These are phyloP conservation scores for Neonectria punicea DNA, from an alignment of 2,329 filamentous ascomycete species.

Conservation along the genomic window DNA sequence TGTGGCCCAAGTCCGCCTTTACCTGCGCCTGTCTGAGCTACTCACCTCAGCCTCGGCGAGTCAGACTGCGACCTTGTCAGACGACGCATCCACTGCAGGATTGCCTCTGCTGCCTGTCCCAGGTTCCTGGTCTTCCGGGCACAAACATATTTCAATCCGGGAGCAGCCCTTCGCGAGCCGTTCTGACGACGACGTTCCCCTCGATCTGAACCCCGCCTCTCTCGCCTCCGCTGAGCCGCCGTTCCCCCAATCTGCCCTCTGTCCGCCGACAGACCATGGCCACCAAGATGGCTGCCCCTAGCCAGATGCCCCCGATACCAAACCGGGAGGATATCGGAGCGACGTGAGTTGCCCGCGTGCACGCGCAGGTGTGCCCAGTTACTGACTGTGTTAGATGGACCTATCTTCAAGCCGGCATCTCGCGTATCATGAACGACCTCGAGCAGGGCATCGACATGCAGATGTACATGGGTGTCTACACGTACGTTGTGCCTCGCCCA, in stretches of 20 bases:
- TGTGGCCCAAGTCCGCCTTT: slow-evolving; percentile 11
- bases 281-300: slow-evolving; percentile 48
- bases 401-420: slow-evolving; percentile 88
- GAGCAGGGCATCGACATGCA: slow-evolving; percentile 94
- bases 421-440: slow-evolving; percentile 92
- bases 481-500: slow-evolving; percentile 60
- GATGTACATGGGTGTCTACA: slow-evolving; percentile 98
- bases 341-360: slow-evolving; percentile 51
- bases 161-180: slow-evolving; percentile 2
- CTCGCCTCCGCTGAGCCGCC: slow-evolving; percentile 33
- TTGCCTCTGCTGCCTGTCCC: slow-evolving; percentile 4
- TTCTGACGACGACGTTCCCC: slow-evolving; percentile 39
- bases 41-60: slow-evolving; percentile 15
- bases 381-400: slow-evolving; percentile 73
- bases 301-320: slow-evolving; percentile 66
- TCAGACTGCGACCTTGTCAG: slow-evolving; percentile 9
- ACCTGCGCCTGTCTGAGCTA: slow-evolving; percentile 18
- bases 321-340: slow-evolving; percentile 70
- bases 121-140: neutral
- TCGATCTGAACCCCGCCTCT: slow-evolving; percentile 42
- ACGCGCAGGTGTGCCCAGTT: neutral
- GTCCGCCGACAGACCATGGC: slow-evolving; percentile 44
- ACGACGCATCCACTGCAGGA: slow-evolving; percentile 1
- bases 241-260: slow-evolving; percentile 17
- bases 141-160: slow-evolving; percentile 2